These are phyloP conservation scores for Eragrostis curvula DNA, from an alignment of 176 grass and related monocot species.

Conservation along the genomic window DNA sequence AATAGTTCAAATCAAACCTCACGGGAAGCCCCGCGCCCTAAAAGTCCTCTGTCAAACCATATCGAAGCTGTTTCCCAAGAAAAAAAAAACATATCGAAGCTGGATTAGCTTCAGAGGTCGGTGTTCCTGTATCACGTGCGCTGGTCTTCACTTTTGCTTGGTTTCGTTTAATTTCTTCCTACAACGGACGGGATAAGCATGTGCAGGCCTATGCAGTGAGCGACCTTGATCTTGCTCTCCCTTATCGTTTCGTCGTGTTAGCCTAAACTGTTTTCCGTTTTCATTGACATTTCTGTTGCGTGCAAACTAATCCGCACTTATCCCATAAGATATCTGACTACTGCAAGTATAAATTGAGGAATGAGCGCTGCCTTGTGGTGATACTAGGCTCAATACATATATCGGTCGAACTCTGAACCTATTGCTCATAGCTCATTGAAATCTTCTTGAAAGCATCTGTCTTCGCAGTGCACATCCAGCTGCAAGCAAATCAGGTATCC, in stretches of 20 bases:
- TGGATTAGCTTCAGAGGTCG: too few species aligned
- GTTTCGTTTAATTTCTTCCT: neutral
- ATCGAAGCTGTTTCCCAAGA: too few species aligned
- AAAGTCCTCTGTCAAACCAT: too few species aligned
- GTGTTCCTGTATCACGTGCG: too few species aligned
- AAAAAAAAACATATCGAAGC: too few species aligned
- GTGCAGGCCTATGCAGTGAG: too few species aligned
- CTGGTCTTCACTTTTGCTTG: too few species aligned
- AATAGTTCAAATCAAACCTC: too few species aligned
- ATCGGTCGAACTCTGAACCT: too few species aligned
- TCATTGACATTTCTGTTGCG: neutral
- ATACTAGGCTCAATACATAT: neutral
- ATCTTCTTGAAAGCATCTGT: neutral
- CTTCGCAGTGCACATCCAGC: neutral
- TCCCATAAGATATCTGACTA: neutral
- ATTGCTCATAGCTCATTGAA: neutral
- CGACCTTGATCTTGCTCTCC: too few species aligned
- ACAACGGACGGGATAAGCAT: neutral
- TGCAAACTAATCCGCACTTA: neutral
- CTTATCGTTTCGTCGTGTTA: neutral
- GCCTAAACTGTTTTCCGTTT: neutral
- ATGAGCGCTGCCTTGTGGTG: neutral
- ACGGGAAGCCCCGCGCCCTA: too few species aligned
- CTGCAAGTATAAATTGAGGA: neutral
- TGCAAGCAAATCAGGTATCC: neutral